These are phyloP conservation scores for Dacryopinax primogenitus DNA, from an alignment of 768 basidiomycete genomes.

Conservation along the genomic window DNA sequence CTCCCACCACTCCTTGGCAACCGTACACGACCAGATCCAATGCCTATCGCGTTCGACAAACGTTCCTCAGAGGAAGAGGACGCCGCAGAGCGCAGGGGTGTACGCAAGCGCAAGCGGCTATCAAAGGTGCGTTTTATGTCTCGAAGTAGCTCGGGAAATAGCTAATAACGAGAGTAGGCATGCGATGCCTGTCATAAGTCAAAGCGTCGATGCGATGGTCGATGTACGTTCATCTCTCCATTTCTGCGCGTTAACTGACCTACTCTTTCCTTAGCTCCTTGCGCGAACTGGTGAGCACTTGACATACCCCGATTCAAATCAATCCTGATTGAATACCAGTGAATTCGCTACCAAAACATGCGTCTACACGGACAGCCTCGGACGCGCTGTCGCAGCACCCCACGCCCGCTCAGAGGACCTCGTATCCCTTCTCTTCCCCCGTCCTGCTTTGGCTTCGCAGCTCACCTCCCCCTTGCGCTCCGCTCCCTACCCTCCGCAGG, in stretches of 20 bases:
- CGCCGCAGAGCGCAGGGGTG: neutral
- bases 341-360: slow-evolving; percentile 72
- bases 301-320: neutral
- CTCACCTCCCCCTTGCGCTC: neutral
- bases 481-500: neutral
- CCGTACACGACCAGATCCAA: neutral
- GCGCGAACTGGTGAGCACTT: slow-evolving; percentile 16
- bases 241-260: slow-evolving; percentile 1
- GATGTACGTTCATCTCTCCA: slow-evolving; percentile 14
- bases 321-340: slow-evolving; percentile 31
- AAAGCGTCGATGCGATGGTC: slow-evolving; percentile 74
- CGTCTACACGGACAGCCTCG: slow-evolving; percentile 66
- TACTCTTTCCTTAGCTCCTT: slow-evolving; percentile 13
- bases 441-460: neutral
- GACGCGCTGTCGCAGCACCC: slow-evolving; percentile 43
- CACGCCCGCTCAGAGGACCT: neutral
- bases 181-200: slow-evolving; percentile 78
- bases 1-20: neutral
- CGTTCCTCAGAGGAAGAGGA: neutral
- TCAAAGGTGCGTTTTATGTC: slow-evolving; percentile 32
- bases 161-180: slow-evolving; percentile 29
- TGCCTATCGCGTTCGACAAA: neutral
- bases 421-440: neutral
- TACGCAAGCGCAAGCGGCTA: slow-evolving; percentile 38
- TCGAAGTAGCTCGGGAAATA: neutral